These are phyloP conservation scores for Aspergillus eucalypticola DNA, from an alignment of 2,329 filamentous ascomycete species.

Conservation along the genomic window DNA sequence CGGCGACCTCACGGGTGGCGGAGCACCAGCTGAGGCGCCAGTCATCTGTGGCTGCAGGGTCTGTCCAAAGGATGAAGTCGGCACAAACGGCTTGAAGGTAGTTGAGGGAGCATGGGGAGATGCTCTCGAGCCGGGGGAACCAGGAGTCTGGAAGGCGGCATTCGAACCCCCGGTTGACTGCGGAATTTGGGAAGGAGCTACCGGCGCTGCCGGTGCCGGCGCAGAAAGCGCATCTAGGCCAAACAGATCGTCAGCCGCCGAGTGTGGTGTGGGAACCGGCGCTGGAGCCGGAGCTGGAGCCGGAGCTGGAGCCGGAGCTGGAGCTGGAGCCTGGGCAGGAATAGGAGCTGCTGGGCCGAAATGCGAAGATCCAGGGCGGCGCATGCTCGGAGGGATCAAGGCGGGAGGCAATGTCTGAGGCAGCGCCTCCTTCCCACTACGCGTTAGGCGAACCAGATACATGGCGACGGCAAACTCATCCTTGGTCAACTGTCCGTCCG, in stretches of 20 bases:
- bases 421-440: constrained; percentile 69
- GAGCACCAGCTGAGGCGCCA: constrained; percentile 55
- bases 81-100: constrained; percentile 86
- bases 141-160: constrained; percentile 57
- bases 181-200: constrained; percentile 60
- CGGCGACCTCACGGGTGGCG: constrained; percentile 39
- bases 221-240: constrained; percentile 76
- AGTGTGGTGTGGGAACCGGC: constrained; percentile 63
- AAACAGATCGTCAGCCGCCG: constrained; percentile 90
- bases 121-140: constrained; percentile 46
- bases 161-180: constrained; percentile 74
- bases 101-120: constrained; percentile 44
- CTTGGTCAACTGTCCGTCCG: constrained; percentile 76
- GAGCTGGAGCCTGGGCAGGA: constrained; percentile 48
- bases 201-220: constrained; percentile 50
- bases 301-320: constrained; percentile 46
- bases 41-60: constrained; percentile 75
- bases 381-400: constrained; percentile 83
- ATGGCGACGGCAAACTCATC: constrained; percentile 98
- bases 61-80: constrained; percentile 88
- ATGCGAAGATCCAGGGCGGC: constrained; percentile 50
- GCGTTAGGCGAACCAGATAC: constrained; percentile 91
- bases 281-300: constrained; percentile 46
- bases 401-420: constrained; percentile 77
- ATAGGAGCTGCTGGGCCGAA: constrained; percentile 41